Conservation (phyloP, 2,329 filamentous ascomycete species). For the Aspergillus sp. region DNA sequence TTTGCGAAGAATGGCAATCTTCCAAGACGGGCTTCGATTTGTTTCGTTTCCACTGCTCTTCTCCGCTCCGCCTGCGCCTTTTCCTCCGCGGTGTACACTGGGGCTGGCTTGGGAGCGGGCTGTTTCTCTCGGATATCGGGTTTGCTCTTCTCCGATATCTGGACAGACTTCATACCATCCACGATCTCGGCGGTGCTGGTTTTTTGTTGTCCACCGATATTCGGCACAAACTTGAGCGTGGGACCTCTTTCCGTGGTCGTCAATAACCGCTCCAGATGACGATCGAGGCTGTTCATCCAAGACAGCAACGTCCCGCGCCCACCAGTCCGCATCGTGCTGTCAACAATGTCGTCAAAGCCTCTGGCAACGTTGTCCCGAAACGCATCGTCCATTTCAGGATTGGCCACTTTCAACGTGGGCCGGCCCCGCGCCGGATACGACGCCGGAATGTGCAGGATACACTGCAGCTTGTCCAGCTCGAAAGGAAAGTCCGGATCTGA, state of each 20-base stretch:
- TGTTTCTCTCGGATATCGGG: neutral
- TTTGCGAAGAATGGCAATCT: conserved; percentile 65
- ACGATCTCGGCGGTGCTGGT: conserved; percentile 7
- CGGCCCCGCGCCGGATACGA: conserved; percentile 56
- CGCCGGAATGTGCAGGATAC: conserved; percentile 62
- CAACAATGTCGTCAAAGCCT: conserved; percentile 66
- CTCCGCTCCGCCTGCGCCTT: conserved; percentile 61
- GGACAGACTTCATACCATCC: conserved; percentile 6
- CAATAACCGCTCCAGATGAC: conserved; percentile 66
- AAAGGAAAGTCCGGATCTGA: conserved; percentile 85
- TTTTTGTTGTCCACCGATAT: conserved; percentile 46
- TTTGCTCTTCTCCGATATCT: neutral
- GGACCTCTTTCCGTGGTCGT: conserved; percentile 68
- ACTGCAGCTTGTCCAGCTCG: conserved; percentile 67
- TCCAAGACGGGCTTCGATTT: conserved; percentile 73
- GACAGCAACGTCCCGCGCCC: conserved; percentile 56
- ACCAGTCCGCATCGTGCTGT: conserved; percentile 47
- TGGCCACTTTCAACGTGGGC: conserved; percentile 62
- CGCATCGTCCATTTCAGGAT: conserved; percentile 67
- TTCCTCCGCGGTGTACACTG: conserved; percentile 58
- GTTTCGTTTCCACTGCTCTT: conserved; percentile 64
- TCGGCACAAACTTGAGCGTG: conserved; percentile 67
- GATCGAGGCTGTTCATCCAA: conserved; percentile 69
- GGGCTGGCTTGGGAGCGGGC: conserved; percentile 21
- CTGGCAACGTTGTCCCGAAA: conserved; percentile 74